A percentile compares a stretch with the other conserved stretches of the same genome.
Conservation (phyloP, 768 basidiomycete species). For the Tubosaeta sp. region DNA sequence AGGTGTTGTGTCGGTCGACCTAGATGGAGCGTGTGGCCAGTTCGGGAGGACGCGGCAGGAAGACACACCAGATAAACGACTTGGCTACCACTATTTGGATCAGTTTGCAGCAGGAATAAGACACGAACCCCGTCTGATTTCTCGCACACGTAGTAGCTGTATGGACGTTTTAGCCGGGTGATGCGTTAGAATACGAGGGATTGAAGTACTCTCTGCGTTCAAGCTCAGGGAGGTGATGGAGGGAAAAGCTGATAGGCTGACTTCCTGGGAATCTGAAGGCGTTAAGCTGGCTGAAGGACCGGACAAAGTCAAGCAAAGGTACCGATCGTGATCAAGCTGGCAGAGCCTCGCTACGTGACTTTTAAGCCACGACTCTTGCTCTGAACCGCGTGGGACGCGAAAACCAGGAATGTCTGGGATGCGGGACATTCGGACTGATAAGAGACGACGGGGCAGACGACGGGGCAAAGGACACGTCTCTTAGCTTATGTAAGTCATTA, state of each 20-base stretch:
- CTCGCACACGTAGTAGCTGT: conserved; percentile 98
- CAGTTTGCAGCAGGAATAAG: conserved; percentile 71
- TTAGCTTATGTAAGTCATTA: conserved; percentile 24
- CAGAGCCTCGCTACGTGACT: conserved; percentile 61
- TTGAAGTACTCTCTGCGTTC: conserved; percentile 71
- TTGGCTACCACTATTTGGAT: conserved; percentile 49
- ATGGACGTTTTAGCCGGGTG: conserved; percentile 12
- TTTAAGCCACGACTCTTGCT: conserved; percentile 65
- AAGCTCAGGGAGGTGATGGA: conserved; percentile 64
- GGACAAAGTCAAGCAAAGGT: conserved; percentile 18
- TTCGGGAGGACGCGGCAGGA: conserved; percentile 1
- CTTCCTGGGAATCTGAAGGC: conserved; percentile 82
- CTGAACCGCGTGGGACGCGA: conserved; percentile 49
- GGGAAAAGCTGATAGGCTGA: conserved; percentile 89
- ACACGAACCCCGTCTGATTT: conserved; percentile 96
- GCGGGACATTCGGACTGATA: conserved; percentile 37
- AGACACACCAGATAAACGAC: conserved; percentile 69
- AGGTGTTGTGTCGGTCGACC: conserved; percentile 94
- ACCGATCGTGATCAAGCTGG: conserved; percentile 62
- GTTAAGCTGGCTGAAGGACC: conserved; percentile 3
- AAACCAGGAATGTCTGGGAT: conserved; percentile 72
- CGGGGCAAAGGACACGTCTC: not conserved
- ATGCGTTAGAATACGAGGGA: not conserved
- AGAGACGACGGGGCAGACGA: not conserved
- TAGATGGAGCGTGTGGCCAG: conserved; percentile 30